phyloP scores from a whole-genome alignment of 1,139 yeast species.

The Geotrichum citri-aurantii region DNA sequence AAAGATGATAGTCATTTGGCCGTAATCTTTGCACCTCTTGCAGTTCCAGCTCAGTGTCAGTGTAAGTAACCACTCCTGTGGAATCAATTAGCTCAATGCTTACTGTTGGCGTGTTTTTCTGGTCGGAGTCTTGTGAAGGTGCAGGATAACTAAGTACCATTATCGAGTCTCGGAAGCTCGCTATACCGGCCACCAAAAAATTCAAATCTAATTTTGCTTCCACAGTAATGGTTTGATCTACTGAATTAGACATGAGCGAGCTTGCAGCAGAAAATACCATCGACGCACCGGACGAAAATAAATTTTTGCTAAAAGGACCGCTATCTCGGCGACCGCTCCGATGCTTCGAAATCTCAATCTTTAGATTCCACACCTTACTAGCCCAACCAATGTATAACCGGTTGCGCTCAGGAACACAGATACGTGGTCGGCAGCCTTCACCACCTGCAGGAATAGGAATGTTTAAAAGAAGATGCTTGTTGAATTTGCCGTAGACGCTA shows the following conservation, averaged over 20 bases:
- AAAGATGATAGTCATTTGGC: conserved; percentile 68
- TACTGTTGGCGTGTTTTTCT: conserved; percentile 61
- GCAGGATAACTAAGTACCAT: conserved; percentile 40
- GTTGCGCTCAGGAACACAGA: conserved; percentile 61
- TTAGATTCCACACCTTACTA: conserved; percentile 64
- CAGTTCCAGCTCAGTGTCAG: conserved; percentile 68
- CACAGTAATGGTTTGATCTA: conserved; percentile 51
- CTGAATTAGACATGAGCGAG: conserved; percentile 23
- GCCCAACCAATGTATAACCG: conserved; percentile 81
- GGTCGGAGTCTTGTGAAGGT: conserved; percentile 42
- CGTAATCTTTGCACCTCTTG: conserved; percentile 51
- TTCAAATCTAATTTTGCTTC: conserved; percentile 54
- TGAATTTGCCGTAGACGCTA: conserved; percentile 30
- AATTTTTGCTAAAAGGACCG: background rate
- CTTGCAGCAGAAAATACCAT: conserved; percentile 16
- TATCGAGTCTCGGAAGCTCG: conserved; percentile 48
- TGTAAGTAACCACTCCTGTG: conserved; percentile 67
- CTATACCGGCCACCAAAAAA: conserved; percentile 68
- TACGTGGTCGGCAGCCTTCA: conserved; percentile 79
- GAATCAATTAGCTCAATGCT: conserved; percentile 36
- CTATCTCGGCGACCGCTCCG: conserved; percentile 5
- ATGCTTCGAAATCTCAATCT: conserved; percentile 34
- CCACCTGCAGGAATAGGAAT: conserved; percentile 60
- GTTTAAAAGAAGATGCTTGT: conserved; percentile 37
- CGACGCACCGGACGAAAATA: conserved; percentile 25